Base-by-base conservation (phyloP, 2,329 filamentous ascomycete species). In the Corniculantispora saksenae region DNA sequence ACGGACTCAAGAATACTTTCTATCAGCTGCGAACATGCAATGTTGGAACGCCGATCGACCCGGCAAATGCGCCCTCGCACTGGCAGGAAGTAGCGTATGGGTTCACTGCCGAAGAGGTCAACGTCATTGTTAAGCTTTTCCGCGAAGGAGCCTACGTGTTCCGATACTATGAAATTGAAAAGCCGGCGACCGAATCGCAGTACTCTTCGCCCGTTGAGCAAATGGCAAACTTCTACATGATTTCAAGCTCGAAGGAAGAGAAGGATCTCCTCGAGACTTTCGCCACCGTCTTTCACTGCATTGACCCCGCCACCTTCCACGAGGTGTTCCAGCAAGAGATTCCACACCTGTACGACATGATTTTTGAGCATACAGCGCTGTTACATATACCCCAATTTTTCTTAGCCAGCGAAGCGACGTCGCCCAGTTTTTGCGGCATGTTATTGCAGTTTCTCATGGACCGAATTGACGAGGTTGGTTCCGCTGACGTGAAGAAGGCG, bases 301-400 rank as follows among this genome's bases (percentile, higher is more conserved):
- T 99, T 69, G 95, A 99, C 74, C 95, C 95, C 2, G 95, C 96
- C 13, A 97, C 94, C 0, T 99, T 99, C 75, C 94, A 99, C 72
- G 95, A 99, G 80, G 93, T 99, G 48, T 99, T 99, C 76, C 92
- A 97, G 75, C 92, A 94, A 67, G 95, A 98, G 80, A 98, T 99
- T 67, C 94, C 94, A 45, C 92, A 93, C 77, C 87, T 99, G 45
- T 98, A 99, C 76, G 91, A 97, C 68, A 94, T 98, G 85, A 97
- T 97, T 79, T 97, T 98, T 75, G 93, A 98, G 75, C 95, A 99
- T 77, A 93, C 93, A 2, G 92, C 93, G 29, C 84, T 99, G 47
- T 84, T 99, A 60, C 95, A 99, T 76, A 92, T 99, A 64, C 94
- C 95, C 8, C 95, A 99, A 74, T 99, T 98, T 77, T 95, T 99